These are phyloP conservation scores for Castanea mollissima DNA, from an alignment of 306 rosid genomes.

Conservation along the genomic window DNA sequence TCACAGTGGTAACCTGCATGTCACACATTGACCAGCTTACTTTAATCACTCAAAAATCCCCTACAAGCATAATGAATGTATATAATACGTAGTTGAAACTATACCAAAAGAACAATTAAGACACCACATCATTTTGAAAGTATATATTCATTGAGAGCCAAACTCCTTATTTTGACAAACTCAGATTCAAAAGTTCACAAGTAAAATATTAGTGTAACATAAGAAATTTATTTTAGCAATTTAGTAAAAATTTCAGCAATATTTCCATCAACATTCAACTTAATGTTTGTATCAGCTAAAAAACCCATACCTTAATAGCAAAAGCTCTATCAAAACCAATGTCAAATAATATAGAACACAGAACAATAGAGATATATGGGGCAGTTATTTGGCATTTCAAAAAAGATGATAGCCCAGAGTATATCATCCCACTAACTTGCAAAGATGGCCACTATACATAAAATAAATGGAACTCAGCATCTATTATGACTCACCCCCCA, in stretches of 20 bases:
- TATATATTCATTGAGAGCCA: not conserved
- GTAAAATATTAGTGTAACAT: not conserved
- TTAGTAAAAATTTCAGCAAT: not conserved
- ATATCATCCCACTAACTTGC: not conserved
- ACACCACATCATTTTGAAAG: not conserved
- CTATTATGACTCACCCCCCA: constrained; percentile 83
- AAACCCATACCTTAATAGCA: not conserved
- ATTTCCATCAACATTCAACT: not conserved
- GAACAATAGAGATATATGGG: no score
- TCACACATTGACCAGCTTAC: no score
- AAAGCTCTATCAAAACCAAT: not conserved
- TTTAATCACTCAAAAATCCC: no score
- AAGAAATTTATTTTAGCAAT: not conserved
- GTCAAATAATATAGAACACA: not conserved
- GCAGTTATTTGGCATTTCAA: not conserved
- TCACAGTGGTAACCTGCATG: no score
- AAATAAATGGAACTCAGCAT: not conserved
- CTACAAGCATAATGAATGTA: no score
- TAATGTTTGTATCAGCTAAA: not conserved
- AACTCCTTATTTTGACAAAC: not conserved
- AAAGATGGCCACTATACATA: not conserved
- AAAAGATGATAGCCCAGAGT: not conserved
- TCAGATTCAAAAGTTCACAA: not conserved
- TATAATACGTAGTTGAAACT: no score
- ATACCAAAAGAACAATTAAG: no score